A percentile compares a stretch with the other conserved stretches of the same genome.
phyloP scores from a whole-genome alignment of 768 basidiomycete species.

The Chiua virens region DNA sequence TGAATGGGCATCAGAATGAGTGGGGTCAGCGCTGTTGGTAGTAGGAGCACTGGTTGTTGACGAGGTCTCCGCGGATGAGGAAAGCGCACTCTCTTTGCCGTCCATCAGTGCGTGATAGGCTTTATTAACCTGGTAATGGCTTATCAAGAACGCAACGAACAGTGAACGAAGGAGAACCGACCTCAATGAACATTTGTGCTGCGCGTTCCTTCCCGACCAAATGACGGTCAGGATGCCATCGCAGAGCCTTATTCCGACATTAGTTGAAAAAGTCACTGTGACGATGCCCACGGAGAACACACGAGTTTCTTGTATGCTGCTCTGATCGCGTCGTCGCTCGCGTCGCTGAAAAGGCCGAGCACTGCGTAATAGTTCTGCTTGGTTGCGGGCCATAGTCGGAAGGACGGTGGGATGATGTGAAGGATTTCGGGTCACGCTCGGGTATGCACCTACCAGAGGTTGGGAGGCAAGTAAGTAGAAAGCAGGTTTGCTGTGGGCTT shows the following conservation, averaged over 20 bases:
- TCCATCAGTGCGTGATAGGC: conserved; percentile 57
- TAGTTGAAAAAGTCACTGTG: conserved; percentile 13
- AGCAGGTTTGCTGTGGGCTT: conserved; percentile 4
- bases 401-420: conserved; percentile 10
- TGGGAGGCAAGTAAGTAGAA: conserved; percentile 8
- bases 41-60: conserved; percentile 22
- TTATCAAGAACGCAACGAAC: not conserved
- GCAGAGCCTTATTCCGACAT: conserved; percentile 45
- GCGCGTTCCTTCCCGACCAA: conserved; percentile 49
- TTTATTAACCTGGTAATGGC: conserved; percentile 43
- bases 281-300: conserved; percentile 26
- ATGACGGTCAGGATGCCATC: conserved; percentile 71
- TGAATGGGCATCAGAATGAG: conserved; percentile 20
- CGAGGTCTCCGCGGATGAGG: conserved; percentile 27
- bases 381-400: conserved; percentile 28
- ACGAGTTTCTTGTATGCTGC: conserved; percentile 65
- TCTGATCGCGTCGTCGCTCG: conserved; percentile 53
- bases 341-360: conserved; percentile 45
- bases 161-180: conserved; percentile 25
- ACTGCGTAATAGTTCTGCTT: conserved; percentile 38
- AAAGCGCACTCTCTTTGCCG: conserved; percentile 35
- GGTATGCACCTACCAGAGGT: conserved; percentile 7
- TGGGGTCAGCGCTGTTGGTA: conserved; percentile 18
- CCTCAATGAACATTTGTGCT: conserved; percentile 58
- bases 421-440: conserved; percentile 10